phyloP scores from a whole-genome alignment of 1,284 basidiomycete species.

The Trichosporon sp. region DNA sequence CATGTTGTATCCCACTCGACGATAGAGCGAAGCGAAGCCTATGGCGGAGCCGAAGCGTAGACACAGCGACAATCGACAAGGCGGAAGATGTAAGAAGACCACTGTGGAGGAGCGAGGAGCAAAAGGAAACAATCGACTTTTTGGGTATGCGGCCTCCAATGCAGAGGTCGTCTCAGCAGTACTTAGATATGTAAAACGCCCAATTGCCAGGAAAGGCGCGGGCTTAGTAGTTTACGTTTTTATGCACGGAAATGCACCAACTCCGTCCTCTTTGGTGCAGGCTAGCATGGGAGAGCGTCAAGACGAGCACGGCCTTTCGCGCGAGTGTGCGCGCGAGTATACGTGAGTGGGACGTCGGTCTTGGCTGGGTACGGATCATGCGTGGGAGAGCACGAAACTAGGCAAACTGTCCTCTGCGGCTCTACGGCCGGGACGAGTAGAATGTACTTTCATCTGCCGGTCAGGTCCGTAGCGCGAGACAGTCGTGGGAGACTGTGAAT shows the following conservation, averaged over 20 bases:
- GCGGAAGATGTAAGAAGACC: background rate
- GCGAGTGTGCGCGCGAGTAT: too few relatives aligned
- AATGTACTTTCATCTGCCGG: too few relatives aligned
- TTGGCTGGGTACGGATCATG: too few relatives aligned
- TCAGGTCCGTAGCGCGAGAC: too few relatives aligned
- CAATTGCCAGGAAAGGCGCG: background rate
- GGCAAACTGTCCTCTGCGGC: too few relatives aligned
- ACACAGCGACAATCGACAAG: background rate
- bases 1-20: background rate
- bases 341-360: too few relatives aligned
- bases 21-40: background rate
- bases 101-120: background rate
- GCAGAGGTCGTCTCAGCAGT: background rate
- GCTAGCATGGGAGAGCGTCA: too few relatives aligned
- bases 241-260: background rate
- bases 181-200: slow-evolving; percentile 20
- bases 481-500: too few relatives aligned
- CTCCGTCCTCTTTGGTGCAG: background rate
- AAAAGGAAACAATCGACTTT: background rate
- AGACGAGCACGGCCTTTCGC: too few relatives aligned
- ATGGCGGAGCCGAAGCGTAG: background rate
- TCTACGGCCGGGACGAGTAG: too few relatives aligned
- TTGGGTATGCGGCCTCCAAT: slow-evolving; percentile 4
- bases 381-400: too few relatives aligned
- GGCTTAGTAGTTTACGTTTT: slow-evolving; percentile 7